Base-by-base conservation (phyloP, 108 stramenopile species). In the Cafeteria roenbergensis region DNA sequence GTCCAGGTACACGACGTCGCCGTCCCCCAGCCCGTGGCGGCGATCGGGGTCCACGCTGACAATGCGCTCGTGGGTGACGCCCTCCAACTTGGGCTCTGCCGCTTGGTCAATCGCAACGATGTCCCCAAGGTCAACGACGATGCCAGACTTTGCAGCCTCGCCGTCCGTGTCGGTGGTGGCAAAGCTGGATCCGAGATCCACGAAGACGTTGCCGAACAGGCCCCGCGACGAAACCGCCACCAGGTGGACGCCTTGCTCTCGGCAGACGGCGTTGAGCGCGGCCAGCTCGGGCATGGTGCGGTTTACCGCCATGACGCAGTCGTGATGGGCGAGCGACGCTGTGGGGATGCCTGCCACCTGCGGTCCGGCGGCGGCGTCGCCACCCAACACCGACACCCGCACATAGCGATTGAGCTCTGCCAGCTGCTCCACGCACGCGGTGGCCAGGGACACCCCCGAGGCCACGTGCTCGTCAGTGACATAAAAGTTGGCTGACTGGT, bases 21-120 rank as follows among this genome's bases (percentile, higher is more conserved):
- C 97, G 1, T 88, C 85, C 63, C 88, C 90, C 32, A 98, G 71
- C 52, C 92, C 92, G 78, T 98, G 93, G 63, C 92, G 79, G 62
- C 90, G 90, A 70, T 98, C 97, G 65, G 95, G 93, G 76, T 93
- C 66, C 20, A 89, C 87, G 51, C 92, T 94, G 74, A 94, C 84
- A 34, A 89, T 73, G 8, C 55, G 26, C 25, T 21, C 31, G 38
- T 34, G 31, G 0, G 34, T 38, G 33, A 21, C 34, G n/a, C 34
- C 66, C 42, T 66, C 42, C 4, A 29, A 50, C 0, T n/a, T n/a
- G n/a, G n/a, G n/a, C n/a, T n/a, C n/a, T 24, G 52, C 52, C 52
- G 2, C 24, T 22, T 22, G 24, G 24, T 53, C 86, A 87, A n/a
- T n/a, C 3, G 85, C 79, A 34, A 79, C 69, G 28, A 77, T 77